These are phyloP conservation scores for Westerdykella aurantiaca DNA, from an alignment of 2,329 filamentous ascomycete genomes.

Conservation along the genomic window DNA sequence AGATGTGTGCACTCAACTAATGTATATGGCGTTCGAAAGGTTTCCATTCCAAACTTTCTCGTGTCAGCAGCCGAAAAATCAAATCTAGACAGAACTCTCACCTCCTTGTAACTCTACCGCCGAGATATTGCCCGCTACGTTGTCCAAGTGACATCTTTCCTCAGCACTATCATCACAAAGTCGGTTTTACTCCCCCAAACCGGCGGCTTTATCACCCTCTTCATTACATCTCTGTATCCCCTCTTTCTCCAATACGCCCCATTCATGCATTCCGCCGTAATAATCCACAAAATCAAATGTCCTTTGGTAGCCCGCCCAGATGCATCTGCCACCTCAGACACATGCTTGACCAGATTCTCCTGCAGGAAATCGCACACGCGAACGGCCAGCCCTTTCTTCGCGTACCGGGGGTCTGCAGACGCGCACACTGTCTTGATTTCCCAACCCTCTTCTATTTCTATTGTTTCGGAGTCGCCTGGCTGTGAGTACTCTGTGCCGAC, in stretches of 20 bases:
- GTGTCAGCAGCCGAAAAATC: too few species aligned
- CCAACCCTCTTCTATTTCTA: conserved; percentile 20
- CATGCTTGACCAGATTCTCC: conserved; percentile 5
- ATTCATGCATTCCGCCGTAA: conserved; percentile 19
- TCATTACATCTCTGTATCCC: conserved; percentile 17
- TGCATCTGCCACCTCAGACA: not conserved
- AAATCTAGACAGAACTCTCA: too few species aligned
- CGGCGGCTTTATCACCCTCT: conserved; percentile 4
- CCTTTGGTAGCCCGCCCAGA: conserved; percentile 1
- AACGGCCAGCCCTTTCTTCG: conserved; percentile 16
- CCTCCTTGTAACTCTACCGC: too few species aligned
- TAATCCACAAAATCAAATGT: conserved; percentile 17
- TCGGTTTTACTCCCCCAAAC: conserved; percentile 18
- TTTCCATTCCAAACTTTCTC: too few species aligned
- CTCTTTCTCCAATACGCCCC: conserved; percentile 24
- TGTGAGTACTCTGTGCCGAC: not conserved
- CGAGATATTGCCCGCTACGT: too few species aligned
- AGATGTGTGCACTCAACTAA: too few species aligned
- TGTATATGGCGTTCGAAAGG: too few species aligned
- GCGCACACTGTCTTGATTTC: conserved; percentile 26
- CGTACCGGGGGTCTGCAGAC: conserved; percentile 11
- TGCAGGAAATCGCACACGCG: conserved; percentile 10
- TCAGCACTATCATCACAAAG: conserved; percentile 22
- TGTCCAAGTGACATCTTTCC: conserved; percentile 6
- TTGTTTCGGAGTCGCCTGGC: conserved; percentile 10